A percentile compares a stretch with the other conserved stretches of the same genome.
Evolutionary conservation across 2,329 filamentous ascomycete species (phyloP).

Genomic region (Neonectria sp.): DNA sequence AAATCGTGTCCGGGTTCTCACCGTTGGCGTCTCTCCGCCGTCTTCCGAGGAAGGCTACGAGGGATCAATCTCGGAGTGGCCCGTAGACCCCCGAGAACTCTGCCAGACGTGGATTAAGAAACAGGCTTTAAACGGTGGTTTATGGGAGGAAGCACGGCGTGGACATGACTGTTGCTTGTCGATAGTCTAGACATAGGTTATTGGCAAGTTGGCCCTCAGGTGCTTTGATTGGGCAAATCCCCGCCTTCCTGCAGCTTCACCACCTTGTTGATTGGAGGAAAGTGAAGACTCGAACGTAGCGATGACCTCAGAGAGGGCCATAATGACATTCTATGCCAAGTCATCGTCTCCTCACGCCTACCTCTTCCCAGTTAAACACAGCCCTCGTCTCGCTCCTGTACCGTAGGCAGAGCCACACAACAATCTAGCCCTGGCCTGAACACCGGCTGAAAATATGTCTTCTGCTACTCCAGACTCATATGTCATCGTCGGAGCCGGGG

Average conservation of each 20-base stretch:
- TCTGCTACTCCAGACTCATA: constrained; percentile 50
- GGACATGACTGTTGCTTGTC: background rate
- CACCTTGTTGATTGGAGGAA: background rate
- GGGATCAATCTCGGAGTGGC: background rate
- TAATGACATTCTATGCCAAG: background rate
- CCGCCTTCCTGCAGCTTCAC: too few species aligned
- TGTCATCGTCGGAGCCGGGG: constrained; percentile 74
- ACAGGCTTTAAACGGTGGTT: constrained; percentile 12
- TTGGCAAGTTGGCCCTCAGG: background rate
- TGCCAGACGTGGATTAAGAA: constrained; percentile 28
- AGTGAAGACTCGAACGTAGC: background rate
- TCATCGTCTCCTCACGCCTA: background rate
- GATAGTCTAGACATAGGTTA: too few species aligned
- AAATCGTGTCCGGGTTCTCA: constrained; percentile 3
- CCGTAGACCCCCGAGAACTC: background rate
- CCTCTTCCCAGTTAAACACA: background rate
- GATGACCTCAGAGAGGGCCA: background rate
- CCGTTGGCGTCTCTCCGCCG: background rate
- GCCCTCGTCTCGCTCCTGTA: background rate
- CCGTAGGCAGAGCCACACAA: background rate
- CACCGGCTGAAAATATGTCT: background rate
- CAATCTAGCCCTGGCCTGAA: background rate
- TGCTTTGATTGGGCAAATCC: background rate
- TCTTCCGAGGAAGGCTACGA: background rate
- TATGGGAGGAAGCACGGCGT: constrained; percentile 25